phyloP scores from a whole-genome alignment of 2,329 filamentous ascomycete genomes.

The Clonostachys sp. region DNA sequence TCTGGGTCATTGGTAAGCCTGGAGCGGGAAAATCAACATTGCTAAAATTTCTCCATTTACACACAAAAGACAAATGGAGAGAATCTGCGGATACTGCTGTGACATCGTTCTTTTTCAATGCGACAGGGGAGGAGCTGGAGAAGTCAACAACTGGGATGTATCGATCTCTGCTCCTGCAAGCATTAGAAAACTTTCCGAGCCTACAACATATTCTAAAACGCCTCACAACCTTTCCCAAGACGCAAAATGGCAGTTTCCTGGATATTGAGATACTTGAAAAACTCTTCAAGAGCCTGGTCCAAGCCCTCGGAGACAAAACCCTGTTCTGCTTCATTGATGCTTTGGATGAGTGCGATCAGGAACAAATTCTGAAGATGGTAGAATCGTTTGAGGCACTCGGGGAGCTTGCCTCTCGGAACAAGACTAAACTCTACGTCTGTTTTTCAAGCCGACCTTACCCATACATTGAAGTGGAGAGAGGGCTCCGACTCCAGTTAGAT shows the following conservation, averaged over 20 bases:
- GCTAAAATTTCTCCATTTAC: slow-evolving; percentile 31
- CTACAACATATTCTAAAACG: slow-evolving; percentile 16
- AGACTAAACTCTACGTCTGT: slow-evolving; percentile 21
- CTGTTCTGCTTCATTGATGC: slow-evolving; percentile 6
- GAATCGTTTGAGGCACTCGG: slow-evolving; percentile 30
- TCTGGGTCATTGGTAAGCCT: slow-evolving; percentile 43
- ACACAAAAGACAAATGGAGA: slow-evolving; percentile 14
- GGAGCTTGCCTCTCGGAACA: slow-evolving; percentile 11
- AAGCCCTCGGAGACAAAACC: neutral
- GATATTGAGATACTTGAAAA: neutral
- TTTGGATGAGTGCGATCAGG: slow-evolving; percentile 9
- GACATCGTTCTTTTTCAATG: slow-evolving; percentile 14
- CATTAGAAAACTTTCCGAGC: slow-evolving; percentile 25
- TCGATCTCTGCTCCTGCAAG: slow-evolving; percentile 39
- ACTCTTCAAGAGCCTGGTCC: neutral
- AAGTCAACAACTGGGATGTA: slow-evolving; percentile 42
- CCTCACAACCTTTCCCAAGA: neutral
- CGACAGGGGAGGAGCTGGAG: slow-evolving; percentile 33
- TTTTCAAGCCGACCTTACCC: slow-evolving; percentile 41
- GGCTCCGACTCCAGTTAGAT: slow-evolving; percentile 15
- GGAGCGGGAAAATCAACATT: slow-evolving; percentile 39
- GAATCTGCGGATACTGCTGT: slow-evolving; percentile 37
- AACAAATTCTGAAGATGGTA: slow-evolving; percentile 23
- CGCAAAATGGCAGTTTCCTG: neutral
- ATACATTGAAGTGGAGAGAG: slow-evolving; percentile 20